These are phyloP conservation scores for Erythrophleum ivorense DNA, from an alignment of 331 rosid genomes.

Conservation along the genomic window DNA sequence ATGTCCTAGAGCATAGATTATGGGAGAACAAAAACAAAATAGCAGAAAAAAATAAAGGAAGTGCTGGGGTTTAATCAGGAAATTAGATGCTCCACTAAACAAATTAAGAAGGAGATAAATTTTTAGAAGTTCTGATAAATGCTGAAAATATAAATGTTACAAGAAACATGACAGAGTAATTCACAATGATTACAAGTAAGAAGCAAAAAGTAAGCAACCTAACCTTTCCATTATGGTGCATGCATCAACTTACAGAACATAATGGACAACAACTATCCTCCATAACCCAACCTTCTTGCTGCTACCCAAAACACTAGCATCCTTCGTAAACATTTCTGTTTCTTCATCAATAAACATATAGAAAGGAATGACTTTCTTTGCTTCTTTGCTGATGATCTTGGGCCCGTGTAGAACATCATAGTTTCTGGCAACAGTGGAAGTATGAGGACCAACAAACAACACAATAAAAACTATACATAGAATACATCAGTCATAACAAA, in stretches of 20 bases:
- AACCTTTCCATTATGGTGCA: constrained; percentile 88
- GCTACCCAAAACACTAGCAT: constrained; percentile 72
- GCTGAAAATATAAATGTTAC: background rate
- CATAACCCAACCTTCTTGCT: constrained; percentile 33
- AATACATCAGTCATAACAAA: constrained; percentile 62
- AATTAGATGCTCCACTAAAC: background rate
- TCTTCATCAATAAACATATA: constrained; percentile 89
- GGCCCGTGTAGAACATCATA: constrained; percentile 92
- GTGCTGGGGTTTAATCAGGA: constrained; percentile 9
- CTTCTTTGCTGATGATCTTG: constrained; percentile 66
- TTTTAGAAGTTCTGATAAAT: background rate
- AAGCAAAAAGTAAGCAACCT: constrained; percentile 30
- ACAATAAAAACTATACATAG: constrained; percentile 10
- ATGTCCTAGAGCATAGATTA: constrained; percentile 17
- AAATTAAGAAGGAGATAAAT: background rate
- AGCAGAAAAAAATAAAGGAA: constrained; percentile 27
- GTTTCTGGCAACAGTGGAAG: constrained; percentile 60
- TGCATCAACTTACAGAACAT: constrained; percentile 78
- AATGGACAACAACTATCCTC: constrained; percentile 44
- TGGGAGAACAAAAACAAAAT: background rate
- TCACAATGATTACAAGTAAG: constrained; percentile 11
- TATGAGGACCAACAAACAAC: constrained; percentile 45
- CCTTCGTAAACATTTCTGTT: constrained; percentile 78
- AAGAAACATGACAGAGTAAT: constrained; percentile 10
- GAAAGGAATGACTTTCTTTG: constrained; percentile 71